A percentile compares a stretch with the other conserved stretches of the same genome.
Evolutionary conservation across 75 land plant genomes (phyloP).

Genomic region (Gnetum montanum): DNA sequence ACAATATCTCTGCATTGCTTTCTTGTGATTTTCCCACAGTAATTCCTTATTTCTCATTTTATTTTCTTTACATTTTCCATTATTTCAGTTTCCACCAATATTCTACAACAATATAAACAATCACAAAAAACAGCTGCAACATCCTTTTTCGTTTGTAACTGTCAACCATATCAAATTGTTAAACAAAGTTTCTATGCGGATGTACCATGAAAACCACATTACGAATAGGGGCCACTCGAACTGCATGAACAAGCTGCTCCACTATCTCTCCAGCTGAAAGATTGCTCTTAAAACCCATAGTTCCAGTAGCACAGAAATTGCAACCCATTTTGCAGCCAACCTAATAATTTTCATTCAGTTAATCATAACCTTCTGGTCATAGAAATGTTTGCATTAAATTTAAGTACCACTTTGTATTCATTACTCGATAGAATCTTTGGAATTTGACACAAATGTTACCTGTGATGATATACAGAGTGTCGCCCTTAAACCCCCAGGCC

Average conservation of each 20-base stretch:
- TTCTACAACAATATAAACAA: too few species aligned
- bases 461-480: conserved; percentile 95
- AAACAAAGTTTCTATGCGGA: too few species aligned
- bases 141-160: too few species aligned
- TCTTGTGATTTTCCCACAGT: too few species aligned
- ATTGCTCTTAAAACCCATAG: conserved; percentile 90
- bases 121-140: too few species aligned
- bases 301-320: conserved; percentile 95
- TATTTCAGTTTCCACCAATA: too few species aligned
- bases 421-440: neutral
- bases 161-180: conserved; percentile 1
- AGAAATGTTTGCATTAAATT: neutral
- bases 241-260: conserved; percentile 93
- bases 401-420: neutral
- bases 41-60: too few species aligned
- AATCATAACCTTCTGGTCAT: conserved; percentile 8
- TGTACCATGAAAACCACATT: conserved; percentile 98
- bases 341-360: conserved; percentile 39
- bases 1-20: too few species aligned
- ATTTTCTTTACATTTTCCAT: too few species aligned
- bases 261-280: conserved; percentile 92
- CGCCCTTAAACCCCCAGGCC: conserved; percentile 76
- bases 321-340: conserved; percentile 99
- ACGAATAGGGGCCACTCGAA: conserved; percentile 55
- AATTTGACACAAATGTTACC: conserved; percentile 25